A percentile compares a stretch with the other conserved stretches of the same genome.
phyloP scores from a whole-genome alignment of 768 basidiomycete genomes.

The Lactarius deliciosus region DNA sequence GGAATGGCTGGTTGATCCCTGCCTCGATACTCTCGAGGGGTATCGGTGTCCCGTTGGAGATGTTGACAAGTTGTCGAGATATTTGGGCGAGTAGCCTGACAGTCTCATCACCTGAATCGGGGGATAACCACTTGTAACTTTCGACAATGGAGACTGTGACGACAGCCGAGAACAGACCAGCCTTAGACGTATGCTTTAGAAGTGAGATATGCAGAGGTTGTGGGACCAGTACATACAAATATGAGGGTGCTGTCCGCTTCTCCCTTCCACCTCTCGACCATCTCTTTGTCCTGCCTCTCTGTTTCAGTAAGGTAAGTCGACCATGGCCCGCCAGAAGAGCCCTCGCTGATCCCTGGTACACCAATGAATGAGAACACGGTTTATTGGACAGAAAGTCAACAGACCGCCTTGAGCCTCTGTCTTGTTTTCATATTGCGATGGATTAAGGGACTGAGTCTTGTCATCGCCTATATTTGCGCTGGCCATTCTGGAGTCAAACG shows the following conservation, averaged over 20 bases:
- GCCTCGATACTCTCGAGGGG: no score
- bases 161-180: conserved; percentile 24
- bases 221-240: no score
- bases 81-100: no score
- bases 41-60: no score
- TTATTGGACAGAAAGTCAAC: neutral
- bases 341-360: neutral
- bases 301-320: neutral
- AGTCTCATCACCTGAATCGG: no score
- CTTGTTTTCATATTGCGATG: neutral
- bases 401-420: neutral
- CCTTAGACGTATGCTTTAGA: conserved; percentile 2
- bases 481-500: neutral
- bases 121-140: conserved; percentile 18
- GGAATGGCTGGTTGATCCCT: no score
- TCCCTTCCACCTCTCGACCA: no score
- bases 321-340: neutral
- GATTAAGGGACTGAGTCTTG: neutral
- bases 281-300: no score
- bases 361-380: neutral
- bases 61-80: no score
- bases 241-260: no score
- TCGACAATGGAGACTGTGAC: conserved; percentile 23
- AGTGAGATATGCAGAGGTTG: no score
- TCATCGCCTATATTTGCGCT: neutral